A percentile compares a stretch with the other conserved stretches of the same genome.
These are phyloP conservation scores for Nitzschia sp. DNA, from an alignment of 108 stramenopile species.

Conservation along the genomic window DNA sequence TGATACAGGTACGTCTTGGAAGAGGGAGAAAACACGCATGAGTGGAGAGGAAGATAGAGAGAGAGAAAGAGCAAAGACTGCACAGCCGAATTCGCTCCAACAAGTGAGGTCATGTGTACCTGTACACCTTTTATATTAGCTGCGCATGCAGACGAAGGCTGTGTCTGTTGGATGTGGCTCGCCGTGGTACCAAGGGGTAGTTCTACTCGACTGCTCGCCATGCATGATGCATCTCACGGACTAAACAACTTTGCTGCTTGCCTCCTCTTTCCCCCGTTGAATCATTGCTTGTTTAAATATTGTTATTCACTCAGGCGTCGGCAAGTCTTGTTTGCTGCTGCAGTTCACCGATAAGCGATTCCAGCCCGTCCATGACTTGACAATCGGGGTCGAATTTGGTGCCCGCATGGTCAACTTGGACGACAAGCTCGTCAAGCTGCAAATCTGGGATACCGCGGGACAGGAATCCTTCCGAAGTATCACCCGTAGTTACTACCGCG, in stretches of 20 bases:
- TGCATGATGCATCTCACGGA: too few relatives aligned
- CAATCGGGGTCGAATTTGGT: slow-evolving; percentile 99
- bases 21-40: background rate
- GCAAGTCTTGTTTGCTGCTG: slow-evolving; percentile 98
- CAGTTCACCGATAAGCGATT: slow-evolving; percentile 99
- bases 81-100: too few relatives aligned
- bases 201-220: too few relatives aligned
- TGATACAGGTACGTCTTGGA: slow-evolving; percentile 83
- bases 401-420: slow-evolving; percentile 97
- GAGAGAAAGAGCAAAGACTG: background rate
- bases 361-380: slow-evolving; percentile 98
- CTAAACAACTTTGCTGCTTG: too few relatives aligned
- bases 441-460: slow-evolving; percentile 91
- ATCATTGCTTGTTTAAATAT: background rate
- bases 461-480: slow-evolving; percentile 99
- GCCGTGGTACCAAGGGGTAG: too few relatives aligned
- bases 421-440: slow-evolving; percentile 86
- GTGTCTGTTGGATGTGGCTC: too few relatives aligned
- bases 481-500: slow-evolving; percentile 99
- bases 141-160: too few relatives aligned
- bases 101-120: too few relatives aligned
- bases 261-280: background rate
- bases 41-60: background rate
- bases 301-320: slow-evolving; percentile 91
- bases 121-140: too few relatives aligned